A percentile compares a stretch with the other conserved stretches of the same genome.
These are phyloP conservation scores for Sugiyamaella smithiae DNA, from an alignment of 805 yeast species.

Conservation along the genomic window DNA sequence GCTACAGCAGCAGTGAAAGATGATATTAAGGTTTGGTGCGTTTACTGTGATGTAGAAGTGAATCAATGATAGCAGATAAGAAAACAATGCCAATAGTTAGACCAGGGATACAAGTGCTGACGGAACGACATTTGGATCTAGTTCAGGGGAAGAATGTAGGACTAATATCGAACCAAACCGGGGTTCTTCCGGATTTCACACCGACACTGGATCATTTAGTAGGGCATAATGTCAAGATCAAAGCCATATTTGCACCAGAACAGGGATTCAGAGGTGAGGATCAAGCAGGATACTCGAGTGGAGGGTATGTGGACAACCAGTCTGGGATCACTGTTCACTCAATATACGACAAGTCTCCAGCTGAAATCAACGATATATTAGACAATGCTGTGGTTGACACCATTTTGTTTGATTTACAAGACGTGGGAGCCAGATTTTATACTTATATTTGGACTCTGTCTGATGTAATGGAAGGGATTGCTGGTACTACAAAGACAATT, in stretches of 20 bases:
- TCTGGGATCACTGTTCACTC: constrained; percentile 10
- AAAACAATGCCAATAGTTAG: too few relatives aligned
- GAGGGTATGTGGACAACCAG: constrained; percentile 15
- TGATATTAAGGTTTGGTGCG: too few relatives aligned
- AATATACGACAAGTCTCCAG: constrained; percentile 12
- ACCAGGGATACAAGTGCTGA: constrained; percentile 13
- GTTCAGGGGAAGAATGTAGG: constrained; percentile 14
- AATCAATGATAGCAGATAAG: too few relatives aligned
- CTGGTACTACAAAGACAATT: constrained; percentile 13
- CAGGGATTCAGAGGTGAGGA: constrained; percentile 17
- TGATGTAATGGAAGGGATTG: constrained; percentile 15
- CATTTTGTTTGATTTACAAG: constrained; percentile 14
- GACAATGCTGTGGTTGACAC: constrained; percentile 13
- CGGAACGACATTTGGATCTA: constrained; percentile 7
- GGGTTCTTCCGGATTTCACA: constrained; percentile 13
- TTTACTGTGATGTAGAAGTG: too few relatives aligned
- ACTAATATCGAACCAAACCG: constrained; percentile 16
- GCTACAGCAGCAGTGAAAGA: too few relatives aligned
- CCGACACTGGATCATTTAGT: not conserved
- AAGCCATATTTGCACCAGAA: constrained; percentile 17
- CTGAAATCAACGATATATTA: constrained; percentile 12
- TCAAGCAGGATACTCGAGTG: constrained; percentile 16
- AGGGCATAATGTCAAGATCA: constrained; percentile 7
- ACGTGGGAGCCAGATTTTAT: constrained; percentile 16
- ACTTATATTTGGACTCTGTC: constrained; percentile 18